A percentile compares a stretch with the other conserved stretches of the same genome.
Evolutionary conservation across 1,139 yeast genomes (phyloP).

Genomic region (Candida sp.): DNA sequence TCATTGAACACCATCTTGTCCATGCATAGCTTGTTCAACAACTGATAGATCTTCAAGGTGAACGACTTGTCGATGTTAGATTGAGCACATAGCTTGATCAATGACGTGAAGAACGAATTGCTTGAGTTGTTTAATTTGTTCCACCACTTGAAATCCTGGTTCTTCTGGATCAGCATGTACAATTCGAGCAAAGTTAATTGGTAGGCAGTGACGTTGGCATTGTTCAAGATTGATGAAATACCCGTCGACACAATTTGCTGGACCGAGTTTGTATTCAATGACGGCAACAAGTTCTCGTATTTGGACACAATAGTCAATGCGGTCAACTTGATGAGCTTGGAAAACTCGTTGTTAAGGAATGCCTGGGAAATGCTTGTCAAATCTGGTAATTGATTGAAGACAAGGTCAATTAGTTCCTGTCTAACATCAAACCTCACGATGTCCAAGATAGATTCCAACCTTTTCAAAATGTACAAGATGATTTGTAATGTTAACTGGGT

Average conservation of each 20-base stretch:
- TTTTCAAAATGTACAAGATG: constrained; percentile 56
- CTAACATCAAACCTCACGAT: constrained; percentile 35
- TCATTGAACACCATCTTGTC: constrained; percentile 48
- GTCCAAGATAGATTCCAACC: constrained; percentile 43
- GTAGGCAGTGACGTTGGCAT: constrained; percentile 39
- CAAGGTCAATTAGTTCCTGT: constrained; percentile 33
- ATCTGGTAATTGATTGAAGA: constrained; percentile 34
- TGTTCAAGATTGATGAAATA: constrained; percentile 18
- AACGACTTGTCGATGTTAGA: constrained; percentile 20
- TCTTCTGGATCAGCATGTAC: constrained; percentile 43
- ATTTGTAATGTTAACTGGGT: constrained; percentile 70
- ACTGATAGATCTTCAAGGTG: constrained; percentile 24
- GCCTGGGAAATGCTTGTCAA: constrained; percentile 24
- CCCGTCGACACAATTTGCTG: constrained; percentile 21
- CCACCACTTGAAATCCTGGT: constrained; percentile 61
- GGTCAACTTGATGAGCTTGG: constrained; percentile 28
- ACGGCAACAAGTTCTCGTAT: constrained; percentile 26
- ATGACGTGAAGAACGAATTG: constrained; percentile 58
- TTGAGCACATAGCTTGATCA: constrained; percentile 51
- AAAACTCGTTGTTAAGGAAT: constrained; percentile 13
- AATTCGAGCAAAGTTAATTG: constrained; percentile 60
- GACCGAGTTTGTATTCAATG: constrained; percentile 10
- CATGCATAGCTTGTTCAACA: constrained; percentile 25
- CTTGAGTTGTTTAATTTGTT: constrained; percentile 53
- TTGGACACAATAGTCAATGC: constrained; percentile 25